Percentiles rank a stretch among this genome's conserved stretches.
Evolutionary conservation across 176 grass and related monocot species (phyloP).

Genomic region (Cocos nucifera): DNA sequence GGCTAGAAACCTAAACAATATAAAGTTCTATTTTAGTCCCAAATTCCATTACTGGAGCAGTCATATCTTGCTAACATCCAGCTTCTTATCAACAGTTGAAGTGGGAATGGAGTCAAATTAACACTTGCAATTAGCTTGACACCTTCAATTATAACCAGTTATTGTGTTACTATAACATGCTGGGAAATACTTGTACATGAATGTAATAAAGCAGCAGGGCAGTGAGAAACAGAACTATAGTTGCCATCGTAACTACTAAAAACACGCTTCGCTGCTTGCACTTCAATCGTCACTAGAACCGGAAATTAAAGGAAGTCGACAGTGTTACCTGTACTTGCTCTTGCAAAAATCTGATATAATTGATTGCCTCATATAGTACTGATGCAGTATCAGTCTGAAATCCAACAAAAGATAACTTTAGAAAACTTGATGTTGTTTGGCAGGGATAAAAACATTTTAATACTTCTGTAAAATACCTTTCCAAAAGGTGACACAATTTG

Average conservation of each 20-base stretch:
- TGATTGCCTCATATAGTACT: constrained; percentile 73
- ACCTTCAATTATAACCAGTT: no score
- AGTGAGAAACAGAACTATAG: no score
- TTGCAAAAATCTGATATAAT: constrained; percentile 84
- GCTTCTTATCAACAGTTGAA: no score
- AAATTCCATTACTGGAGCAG: no score
- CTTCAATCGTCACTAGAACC: constrained; percentile 16
- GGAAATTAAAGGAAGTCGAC: constrained; percentile 1
- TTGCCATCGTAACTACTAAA: not conserved
- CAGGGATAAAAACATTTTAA: not conserved
- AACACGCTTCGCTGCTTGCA: constrained; percentile 35
- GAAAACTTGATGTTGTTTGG: not conserved
- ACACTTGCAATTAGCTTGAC: no score
- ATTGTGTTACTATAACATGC: no score
- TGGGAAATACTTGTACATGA: no score
- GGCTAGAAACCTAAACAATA: no score
- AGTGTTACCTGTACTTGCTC: constrained; percentile 80
- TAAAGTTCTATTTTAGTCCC: no score
- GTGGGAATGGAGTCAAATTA: no score
- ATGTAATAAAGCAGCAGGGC: no score
- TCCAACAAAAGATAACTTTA: constrained; percentile 1
- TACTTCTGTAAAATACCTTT: constrained; percentile 39
- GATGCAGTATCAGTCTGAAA: constrained; percentile 87
- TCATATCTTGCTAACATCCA: no score
- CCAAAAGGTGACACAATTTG: constrained; percentile 90